A percentile compares a stretch with the other conserved stretches of the same genome.
These are phyloP conservation scores for Schoenoplectus triqueter DNA, from an alignment of 202 grass and related monocot species.

Conservation along the genomic window DNA sequence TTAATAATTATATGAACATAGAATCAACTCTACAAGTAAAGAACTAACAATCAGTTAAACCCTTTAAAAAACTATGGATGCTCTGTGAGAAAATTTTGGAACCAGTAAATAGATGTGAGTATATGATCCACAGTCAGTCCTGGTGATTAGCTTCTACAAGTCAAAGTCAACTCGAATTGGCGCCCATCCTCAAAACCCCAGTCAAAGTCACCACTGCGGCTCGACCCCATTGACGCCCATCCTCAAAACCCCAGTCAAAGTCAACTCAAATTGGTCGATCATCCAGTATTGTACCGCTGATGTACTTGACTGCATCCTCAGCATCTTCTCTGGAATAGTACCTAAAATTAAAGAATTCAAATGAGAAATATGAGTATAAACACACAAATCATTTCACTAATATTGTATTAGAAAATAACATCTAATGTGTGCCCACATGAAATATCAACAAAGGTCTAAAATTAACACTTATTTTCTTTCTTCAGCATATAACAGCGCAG, in stretches of 20 bases:
- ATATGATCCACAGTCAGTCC: neutral
- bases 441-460: neutral
- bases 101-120: too few relatives aligned
- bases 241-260: slow-evolving; percentile 93
- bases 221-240: slow-evolving; percentile 95
- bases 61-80: neutral
- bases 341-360: slow-evolving; percentile 46
- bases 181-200: slow-evolving; percentile 44
- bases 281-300: slow-evolving; percentile 94
- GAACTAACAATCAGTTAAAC: neutral
- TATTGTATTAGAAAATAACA: too few relatives aligned
- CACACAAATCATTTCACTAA: neutral
- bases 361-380: neutral
- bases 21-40: neutral
- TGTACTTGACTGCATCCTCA: slow-evolving; percentile 98
- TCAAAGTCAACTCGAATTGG: neutral
- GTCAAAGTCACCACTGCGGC: slow-evolving; percentile 97
- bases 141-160: slow-evolving; percentile 7
- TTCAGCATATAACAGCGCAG: neutral
- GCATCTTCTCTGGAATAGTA: slow-evolving; percentile 96
- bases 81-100: neutral
- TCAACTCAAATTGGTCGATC: slow-evolving; percentile 92
- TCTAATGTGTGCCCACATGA: too few relatives aligned
- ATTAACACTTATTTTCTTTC: neutral
- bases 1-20: neutral